Evolutionary conservation across 1,284 basidiomycete species (phyloP).

Genomic region (Ustilago tritici): DNA sequence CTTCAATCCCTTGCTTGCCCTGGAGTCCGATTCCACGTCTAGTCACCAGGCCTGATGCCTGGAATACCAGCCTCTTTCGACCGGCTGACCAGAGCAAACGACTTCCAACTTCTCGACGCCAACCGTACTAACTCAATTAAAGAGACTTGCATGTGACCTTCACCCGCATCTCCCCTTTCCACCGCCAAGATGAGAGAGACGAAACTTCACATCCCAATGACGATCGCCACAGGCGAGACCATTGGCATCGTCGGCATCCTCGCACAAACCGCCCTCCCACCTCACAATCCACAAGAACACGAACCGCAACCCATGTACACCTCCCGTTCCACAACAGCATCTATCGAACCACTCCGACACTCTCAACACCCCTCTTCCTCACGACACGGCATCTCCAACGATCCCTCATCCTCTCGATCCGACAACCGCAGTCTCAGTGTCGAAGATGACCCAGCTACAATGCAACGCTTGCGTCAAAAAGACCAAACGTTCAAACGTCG

Average conservation of each 20-base stretch:
- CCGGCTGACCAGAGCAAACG: background rate
- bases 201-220: constrained; percentile 52
- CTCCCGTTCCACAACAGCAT: constrained; percentile 24
- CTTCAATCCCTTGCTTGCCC: background rate
- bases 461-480: constrained; percentile 26
- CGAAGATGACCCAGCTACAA: constrained; percentile 32
- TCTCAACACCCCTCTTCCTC: background rate
- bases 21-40: background rate
- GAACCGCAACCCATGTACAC: constrained; percentile 37
- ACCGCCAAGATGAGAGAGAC: constrained; percentile 44
- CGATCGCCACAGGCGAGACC: constrained; percentile 32
- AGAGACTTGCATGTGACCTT: background rate
- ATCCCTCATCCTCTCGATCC: constrained; percentile 9
- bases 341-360: constrained; percentile 19
- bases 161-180: background rate
- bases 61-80: background rate
- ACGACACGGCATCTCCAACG: constrained; percentile 26
- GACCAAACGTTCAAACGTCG: constrained; percentile 34
- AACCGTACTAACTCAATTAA: background rate
- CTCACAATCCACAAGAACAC: constrained; percentile 38
- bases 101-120: background rate
- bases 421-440: background rate
- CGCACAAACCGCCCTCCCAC: constrained; percentile 35
- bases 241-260: constrained; percentile 55
- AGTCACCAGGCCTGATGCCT: background rate